These are phyloP conservation scores for Apiospora pterosperma DNA, from an alignment of 2,329 filamentous ascomycete genomes.

Conservation along the genomic window DNA sequence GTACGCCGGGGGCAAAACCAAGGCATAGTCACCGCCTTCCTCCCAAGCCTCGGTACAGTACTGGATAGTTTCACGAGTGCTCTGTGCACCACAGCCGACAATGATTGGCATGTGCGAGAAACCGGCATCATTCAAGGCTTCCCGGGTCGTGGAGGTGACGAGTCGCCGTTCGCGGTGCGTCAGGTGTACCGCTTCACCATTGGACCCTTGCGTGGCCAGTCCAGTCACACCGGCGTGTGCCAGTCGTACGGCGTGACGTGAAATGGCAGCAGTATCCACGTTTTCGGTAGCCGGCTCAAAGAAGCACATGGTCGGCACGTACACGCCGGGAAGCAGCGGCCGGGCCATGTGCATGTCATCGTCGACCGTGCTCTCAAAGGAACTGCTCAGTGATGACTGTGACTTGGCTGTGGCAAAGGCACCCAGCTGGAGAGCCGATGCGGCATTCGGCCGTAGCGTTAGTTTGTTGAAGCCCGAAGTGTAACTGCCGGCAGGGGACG, in stretches of 20 bases:
- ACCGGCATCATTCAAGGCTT: slow-evolving; percentile 64
- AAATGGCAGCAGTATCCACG: slow-evolving; percentile 60
- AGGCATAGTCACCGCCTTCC: slow-evolving; percentile 70
- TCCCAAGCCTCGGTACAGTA: slow-evolving; percentile 66
- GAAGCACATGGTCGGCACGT: slow-evolving; percentile 73
- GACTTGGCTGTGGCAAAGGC: slow-evolving; percentile 14
- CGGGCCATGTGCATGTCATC: slow-evolving; percentile 26
- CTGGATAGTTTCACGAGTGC: slow-evolving; percentile 68
- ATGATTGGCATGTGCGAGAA: slow-evolving; percentile 67
- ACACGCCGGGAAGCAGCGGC: slow-evolving; percentile 53
- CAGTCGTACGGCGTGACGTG: slow-evolving; percentile 63
- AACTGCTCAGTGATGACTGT: slow-evolving; percentile 20
- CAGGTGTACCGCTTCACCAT: slow-evolving; percentile 79
- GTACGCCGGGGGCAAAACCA: slow-evolving; percentile 75
- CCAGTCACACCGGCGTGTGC: slow-evolving; percentile 70
- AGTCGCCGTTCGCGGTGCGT: slow-evolving; percentile 65
- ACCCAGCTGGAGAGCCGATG: slow-evolving; percentile 5
- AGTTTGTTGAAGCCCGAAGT: slow-evolving; percentile 23
- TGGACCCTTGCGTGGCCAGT: slow-evolving; percentile 75
- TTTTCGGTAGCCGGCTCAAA: slow-evolving; percentile 65
- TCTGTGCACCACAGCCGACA: slow-evolving; percentile 72
- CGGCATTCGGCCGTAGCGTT: slow-evolving; percentile 20
- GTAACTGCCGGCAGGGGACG: slow-evolving; percentile 32
- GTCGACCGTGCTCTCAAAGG: slow-evolving; percentile 24
- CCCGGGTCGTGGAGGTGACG: slow-evolving; percentile 67